Base-by-base conservation (phyloP, 495 filamentous ascomycete genomes). In the Cercophora samala region DNA sequence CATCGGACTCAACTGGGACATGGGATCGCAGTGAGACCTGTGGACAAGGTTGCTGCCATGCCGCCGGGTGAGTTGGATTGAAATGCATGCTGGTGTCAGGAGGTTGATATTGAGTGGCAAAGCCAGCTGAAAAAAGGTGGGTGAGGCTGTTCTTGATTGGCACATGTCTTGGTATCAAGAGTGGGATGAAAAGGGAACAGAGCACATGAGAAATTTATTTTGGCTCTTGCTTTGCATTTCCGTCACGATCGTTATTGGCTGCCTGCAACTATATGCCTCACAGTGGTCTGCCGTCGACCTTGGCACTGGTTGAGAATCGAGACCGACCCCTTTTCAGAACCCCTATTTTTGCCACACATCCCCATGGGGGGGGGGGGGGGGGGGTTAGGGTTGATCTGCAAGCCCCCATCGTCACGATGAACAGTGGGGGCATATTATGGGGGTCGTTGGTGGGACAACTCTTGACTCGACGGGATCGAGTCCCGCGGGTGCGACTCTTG, bases 61-160 rank as follows among this genome's bases (percentile, higher is more conserved):
- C 58, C 58, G 24, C 58, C 23, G 17, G 23, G 22, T 18, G 58
- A 29, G 58, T 29, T 60, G 8, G 23, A 60, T 58, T 58, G 56
- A 58, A 29, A 29, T 29, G 26, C 26, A 29, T 29, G 26, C 26
- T 29, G 26, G 37, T 13, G 37, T 46, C 37, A 46, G 37, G 37
- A 17, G 37, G 37, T 46, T 58, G 54, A 58, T 58, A 22, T 58
- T 22, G 23, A 9, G 54, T 58, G 23, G 23, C 54, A 24, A 58
- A 58, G 23, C 18, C 3, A 17, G 23, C 19, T 22, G 23, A 58
- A 24, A 58, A 58, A 58, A 58, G 54, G 54, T 9, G 54, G 54
- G 19, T 58, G 54, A 24, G 54, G 19, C 23, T 46, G 37, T 46
- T 13, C 37, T 11, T 46, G 37, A 46, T 46, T 46, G 37, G 37